A percentile compares a stretch with the other conserved stretches of the same genome.
These are phyloP conservation scores for Xylaria castorea DNA, from an alignment of 495 filamentous ascomycete genomes.

Conservation along the genomic window DNA sequence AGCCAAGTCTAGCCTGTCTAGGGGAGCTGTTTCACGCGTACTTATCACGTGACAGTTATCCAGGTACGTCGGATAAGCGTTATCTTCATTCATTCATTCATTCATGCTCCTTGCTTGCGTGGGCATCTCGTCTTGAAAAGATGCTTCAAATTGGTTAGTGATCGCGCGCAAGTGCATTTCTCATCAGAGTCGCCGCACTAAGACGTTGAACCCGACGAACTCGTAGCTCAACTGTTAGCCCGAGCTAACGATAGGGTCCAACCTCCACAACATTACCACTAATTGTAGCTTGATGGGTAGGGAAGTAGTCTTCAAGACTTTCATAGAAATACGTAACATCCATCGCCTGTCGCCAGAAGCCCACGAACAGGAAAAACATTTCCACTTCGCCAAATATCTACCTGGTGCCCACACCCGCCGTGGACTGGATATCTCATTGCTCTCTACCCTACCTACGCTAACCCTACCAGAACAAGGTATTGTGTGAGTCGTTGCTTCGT, in stretches of 20 bases:
- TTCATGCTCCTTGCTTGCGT: neutral
- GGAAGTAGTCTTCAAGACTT: neutral
- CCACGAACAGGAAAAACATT: neutral
- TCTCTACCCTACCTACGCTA: neutral
- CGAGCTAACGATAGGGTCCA: neutral
- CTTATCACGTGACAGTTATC: neutral
- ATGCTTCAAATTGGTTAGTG: neutral
- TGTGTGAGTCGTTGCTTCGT: neutral
- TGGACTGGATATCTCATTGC: neutral
- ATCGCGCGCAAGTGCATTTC: neutral
- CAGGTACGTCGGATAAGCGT: neutral
- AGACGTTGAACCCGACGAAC: neutral
- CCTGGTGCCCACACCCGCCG: neutral
- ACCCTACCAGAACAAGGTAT: too few relatives aligned
- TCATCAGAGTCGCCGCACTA: neutral
- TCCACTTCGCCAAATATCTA: neutral
- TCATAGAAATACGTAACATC: neutral
- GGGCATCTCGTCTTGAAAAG: neutral
- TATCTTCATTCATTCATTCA: neutral
- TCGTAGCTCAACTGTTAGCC: neutral
- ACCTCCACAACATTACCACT: neutral
- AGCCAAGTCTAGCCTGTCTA: neutral
- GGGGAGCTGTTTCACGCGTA: neutral
- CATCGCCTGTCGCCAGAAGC: neutral
- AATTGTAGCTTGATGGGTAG: neutral